phyloP scores from a whole-genome alignment of 2,329 filamentous ascomycete genomes.

The Diaporthe vexans region DNA sequence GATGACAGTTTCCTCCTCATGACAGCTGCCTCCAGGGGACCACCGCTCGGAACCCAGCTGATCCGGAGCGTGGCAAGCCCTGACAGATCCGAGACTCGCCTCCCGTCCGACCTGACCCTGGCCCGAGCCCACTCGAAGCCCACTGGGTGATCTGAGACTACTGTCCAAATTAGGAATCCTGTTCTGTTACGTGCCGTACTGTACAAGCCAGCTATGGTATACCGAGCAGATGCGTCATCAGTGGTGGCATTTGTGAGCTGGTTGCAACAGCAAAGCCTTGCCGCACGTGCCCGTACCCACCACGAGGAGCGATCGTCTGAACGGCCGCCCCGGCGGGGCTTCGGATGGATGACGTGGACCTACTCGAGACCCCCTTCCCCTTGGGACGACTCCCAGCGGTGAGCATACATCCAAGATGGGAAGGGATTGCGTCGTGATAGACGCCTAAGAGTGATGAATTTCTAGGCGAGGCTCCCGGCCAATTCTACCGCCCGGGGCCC shows the following conservation, averaged over 20 bases:
- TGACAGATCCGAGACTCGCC: conserved; percentile 33
- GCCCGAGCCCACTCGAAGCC: background rate
- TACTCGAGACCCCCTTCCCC: background rate
- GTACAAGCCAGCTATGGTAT: background rate
- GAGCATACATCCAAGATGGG: background rate
- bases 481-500: background rate
- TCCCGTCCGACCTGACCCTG: conserved; percentile 16
- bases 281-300: conserved; percentile 21
- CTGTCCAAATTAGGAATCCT: background rate
- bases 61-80: conserved; percentile 24
- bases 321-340: conserved; percentile 19
- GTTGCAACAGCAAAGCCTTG: background rate
- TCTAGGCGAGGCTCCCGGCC: background rate
- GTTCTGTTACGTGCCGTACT: background rate
- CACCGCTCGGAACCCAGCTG: conserved; percentile 21
- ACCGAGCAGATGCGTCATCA: background rate
- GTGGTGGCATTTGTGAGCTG: background rate
- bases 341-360: conserved; percentile 30
- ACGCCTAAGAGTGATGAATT: background rate
- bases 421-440: conserved; percentile 1
- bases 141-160: conserved; percentile 9
- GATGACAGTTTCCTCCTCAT: conserved; percentile 16
- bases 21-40: conserved; percentile 31
- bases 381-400: conserved; percentile 24
- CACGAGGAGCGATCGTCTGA: conserved; percentile 6